A percentile compares a stretch with the other conserved stretches of the same genome.
These are phyloP conservation scores for Cotoneaster glaucophyllus DNA, from an alignment of 306 rosid genomes.

Conservation along the genomic window DNA sequence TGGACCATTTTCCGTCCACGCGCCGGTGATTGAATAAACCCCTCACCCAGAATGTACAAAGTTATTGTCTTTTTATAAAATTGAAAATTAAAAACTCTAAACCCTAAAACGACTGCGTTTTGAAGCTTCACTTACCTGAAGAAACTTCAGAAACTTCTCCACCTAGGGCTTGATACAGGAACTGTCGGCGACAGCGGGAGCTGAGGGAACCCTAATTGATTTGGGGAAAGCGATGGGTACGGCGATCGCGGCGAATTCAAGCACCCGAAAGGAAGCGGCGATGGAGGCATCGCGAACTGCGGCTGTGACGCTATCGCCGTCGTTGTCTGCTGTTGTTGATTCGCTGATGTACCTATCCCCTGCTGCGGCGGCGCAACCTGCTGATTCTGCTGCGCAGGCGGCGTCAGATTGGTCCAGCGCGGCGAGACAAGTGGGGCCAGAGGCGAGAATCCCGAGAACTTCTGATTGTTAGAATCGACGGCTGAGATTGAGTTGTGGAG, in stretches of 20 bases:
- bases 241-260: slow-evolving; percentile 76
- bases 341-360: not conserved
- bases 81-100: slow-evolving; percentile 8
- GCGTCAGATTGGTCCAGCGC: slow-evolving; percentile 45
- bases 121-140: slow-evolving; percentile 27
- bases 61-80: not conserved
- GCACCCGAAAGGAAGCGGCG: slow-evolving; percentile 77
- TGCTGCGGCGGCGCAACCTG: slow-evolving; percentile 21
- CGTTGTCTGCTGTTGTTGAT: slow-evolving; percentile 2
- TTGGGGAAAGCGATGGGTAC: slow-evolving; percentile 63
- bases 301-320: slow-evolving; percentile 15
- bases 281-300: slow-evolving; percentile 46
- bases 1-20: slow-evolving; percentile 29
- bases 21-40: slow-evolving; percentile 48
- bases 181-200: slow-evolving; percentile 87
- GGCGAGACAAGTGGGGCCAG: slow-evolving; percentile 59
- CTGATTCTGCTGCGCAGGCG: slow-evolving; percentile 24
- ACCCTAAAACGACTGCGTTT: slow-evolving; percentile 23
- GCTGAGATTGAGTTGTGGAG: slow-evolving; percentile 40
- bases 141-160: slow-evolving; percentile 51
- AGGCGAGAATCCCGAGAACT: slow-evolving; percentile 67
- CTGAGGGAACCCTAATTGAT: slow-evolving; percentile 73
- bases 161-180: slow-evolving; percentile 74
- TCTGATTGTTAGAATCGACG: slow-evolving; percentile 45
- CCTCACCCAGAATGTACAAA: slow-evolving; percentile 51